Percentiles rank a stretch among this genome's conserved stretches.
Evolutionary conservation across 169 alveolate species (phyloP).

Genomic region (Eimeria necatrix): DNA sequence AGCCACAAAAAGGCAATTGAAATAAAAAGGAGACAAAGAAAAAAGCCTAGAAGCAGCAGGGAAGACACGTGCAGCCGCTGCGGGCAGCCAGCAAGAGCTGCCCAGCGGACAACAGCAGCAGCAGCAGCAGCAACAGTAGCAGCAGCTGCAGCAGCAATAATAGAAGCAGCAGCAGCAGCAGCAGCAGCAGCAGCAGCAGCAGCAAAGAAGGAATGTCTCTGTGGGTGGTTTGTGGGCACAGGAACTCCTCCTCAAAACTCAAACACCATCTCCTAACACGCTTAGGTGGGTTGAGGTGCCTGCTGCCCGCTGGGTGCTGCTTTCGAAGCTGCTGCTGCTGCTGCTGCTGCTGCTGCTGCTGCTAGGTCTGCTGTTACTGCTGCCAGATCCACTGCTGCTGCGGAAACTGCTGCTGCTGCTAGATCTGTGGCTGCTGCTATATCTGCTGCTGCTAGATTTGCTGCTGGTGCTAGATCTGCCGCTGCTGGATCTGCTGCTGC

Average conservation of each 20-base stretch:
- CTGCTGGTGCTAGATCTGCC: neutral
- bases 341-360: neutral
- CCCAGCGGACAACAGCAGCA: no score
- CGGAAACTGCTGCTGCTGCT: constrained; percentile 26
- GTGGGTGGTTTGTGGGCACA: neutral
- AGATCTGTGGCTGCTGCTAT: neutral
- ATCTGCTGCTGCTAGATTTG: no score
- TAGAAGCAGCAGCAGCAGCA: neutral
- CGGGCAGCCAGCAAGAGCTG: no score
- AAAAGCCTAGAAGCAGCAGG: neutral
- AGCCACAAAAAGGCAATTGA: neutral
- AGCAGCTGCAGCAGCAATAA: neutral
- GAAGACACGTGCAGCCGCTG: neutral
- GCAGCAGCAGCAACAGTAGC: no score
- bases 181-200: neutral
- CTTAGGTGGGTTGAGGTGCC: constrained; percentile 51
- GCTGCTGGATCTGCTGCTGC: neutral
- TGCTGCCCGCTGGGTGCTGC: neutral
- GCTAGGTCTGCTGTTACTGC: neutral
- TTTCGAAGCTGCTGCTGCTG: no score
- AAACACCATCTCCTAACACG: constrained; percentile 63
- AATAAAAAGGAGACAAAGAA: neutral
- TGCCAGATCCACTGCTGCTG: neutral
- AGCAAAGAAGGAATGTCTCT: neutral
- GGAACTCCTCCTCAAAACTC: constrained; percentile 78